Conservation (phyloP, 108 stramenopile species). For the Cylindrotheca fusiformis region DNA sequence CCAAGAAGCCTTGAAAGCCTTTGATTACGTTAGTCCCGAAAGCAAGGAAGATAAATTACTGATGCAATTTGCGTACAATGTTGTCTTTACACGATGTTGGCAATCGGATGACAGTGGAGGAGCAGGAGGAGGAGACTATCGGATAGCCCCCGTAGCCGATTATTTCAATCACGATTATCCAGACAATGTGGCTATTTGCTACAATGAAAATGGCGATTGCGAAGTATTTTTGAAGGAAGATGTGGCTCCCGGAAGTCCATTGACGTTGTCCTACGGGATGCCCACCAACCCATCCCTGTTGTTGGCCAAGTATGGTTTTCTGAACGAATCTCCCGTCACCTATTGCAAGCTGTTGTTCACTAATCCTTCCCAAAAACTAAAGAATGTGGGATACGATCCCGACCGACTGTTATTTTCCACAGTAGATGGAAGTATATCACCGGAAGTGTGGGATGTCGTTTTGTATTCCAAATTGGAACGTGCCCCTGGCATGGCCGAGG, state of each 20-base stretch:
- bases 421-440: slow-evolving; percentile 23
- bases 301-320: slow-evolving; percentile 29
- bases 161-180: slow-evolving; percentile 50
- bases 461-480: slow-evolving; percentile 28
- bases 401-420: slow-evolving; percentile 22
- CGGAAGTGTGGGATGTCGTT: slow-evolving; percentile 29
- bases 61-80: slow-evolving; percentile 45
- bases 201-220: slow-evolving; percentile 46
- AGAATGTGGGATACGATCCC: slow-evolving; percentile 27
- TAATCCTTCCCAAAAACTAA: slow-evolving; percentile 26
- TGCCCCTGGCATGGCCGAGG: slow-evolving; percentile 24
- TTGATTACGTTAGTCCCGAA: slow-evolving; percentile 21
- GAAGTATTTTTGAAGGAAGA: slow-evolving; percentile 16
- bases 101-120: slow-evolving; percentile 13
- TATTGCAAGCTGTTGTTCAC: slow-evolving; percentile 21
- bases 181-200: slow-evolving; percentile 30
- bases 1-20: neutral
- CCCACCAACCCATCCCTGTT: slow-evolving; percentile 30
- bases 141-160: slow-evolving; percentile 47
- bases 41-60: slow-evolving; percentile 41
- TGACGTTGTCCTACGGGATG: slow-evolving; percentile 30
- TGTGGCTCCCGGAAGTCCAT: slow-evolving; percentile 2
- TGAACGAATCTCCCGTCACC: slow-evolving; percentile 26
- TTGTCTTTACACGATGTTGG: slow-evolving; percentile 44
- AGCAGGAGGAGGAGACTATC: slow-evolving; percentile 33